A percentile compares a stretch with the other conserved stretches of the same genome.
These are phyloP conservation scores for Fusarium burgessii DNA, from an alignment of 2,329 filamentous ascomycete genomes.

Conservation along the genomic window DNA sequence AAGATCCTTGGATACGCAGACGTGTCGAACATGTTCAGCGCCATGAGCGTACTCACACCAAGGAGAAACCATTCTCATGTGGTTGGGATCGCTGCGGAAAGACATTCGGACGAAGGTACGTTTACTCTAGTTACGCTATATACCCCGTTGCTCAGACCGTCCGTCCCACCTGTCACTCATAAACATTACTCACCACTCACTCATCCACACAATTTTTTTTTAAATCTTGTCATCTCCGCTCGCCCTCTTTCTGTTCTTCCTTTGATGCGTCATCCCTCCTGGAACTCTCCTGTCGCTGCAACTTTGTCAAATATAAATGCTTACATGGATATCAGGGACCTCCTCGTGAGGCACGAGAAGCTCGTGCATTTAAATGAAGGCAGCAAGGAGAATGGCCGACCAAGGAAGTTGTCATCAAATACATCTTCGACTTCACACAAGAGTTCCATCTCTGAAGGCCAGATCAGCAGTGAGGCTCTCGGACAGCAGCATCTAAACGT, in stretches of 20 bases:
- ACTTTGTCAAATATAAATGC: constrained; percentile 43
- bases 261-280: constrained; percentile 3
- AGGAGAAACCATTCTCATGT: constrained; percentile 73
- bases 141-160: constrained; percentile 34
- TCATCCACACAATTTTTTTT: constrained; percentile 16
- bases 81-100: constrained; percentile 70
- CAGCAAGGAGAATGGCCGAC: constrained; percentile 64
- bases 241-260: background rate
- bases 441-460: constrained; percentile 61
- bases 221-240: constrained; percentile 13
- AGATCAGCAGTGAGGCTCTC: constrained; percentile 61
- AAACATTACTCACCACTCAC: constrained; percentile 32
- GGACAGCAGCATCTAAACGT: constrained; percentile 53
- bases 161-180: constrained; percentile 33
- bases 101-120: constrained; percentile 72
- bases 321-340: constrained; percentile 74
- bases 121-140: constrained; percentile 45
- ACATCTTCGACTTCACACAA: constrained; percentile 57
- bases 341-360: constrained; percentile 73
- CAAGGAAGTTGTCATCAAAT: constrained; percentile 64
- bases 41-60: constrained; percentile 73
- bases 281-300: background rate
- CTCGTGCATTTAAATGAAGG: constrained; percentile 73
- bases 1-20: constrained; percentile 52
- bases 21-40: constrained; percentile 74